Percentiles rank a stretch among this genome's conserved stretches.
These are phyloP conservation scores for Penicillium sp. DNA, from an alignment of 2,329 filamentous ascomycete genomes.

Conservation along the genomic window DNA sequence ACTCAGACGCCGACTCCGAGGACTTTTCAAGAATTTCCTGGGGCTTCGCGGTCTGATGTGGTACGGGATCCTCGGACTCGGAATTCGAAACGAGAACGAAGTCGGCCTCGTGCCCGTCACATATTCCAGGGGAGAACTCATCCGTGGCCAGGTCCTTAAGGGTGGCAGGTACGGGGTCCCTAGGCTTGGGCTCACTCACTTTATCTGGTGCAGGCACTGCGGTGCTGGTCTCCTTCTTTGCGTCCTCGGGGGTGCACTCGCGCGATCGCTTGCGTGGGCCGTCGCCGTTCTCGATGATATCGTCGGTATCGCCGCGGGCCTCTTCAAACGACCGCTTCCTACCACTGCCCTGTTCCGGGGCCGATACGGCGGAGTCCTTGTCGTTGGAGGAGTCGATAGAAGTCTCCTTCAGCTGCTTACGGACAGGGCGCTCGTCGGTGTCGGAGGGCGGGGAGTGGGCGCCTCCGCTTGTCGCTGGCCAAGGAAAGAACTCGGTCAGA, in stretches of 20 bases:
- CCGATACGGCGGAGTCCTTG: slow-evolving; percentile 10
- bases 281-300: slow-evolving; percentile 35
- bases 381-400: slow-evolving; percentile 53
- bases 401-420: slow-evolving; percentile 65
- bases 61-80: neutral
- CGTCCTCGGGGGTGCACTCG: slow-evolving; percentile 38
- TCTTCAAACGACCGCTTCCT: slow-evolving; percentile 45
- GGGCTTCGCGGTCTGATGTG: neutral
- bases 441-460: slow-evolving; percentile 39
- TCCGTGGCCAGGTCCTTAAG: slow-evolving; percentile 12
- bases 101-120: neutral
- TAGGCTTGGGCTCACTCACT: slow-evolving; percentile 3
- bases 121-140: slow-evolving; percentile 6
- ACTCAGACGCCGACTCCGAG: neutral
- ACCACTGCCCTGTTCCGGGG: slow-evolving; percentile 30
- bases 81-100: slow-evolving; percentile 1
- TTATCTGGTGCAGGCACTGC: neutral
- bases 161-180: slow-evolving; percentile 8
- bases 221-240: slow-evolving; percentile 9
- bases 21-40: neutral
- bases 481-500: slow-evolving; percentile 16
- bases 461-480: slow-evolving; percentile 29
- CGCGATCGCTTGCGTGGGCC: slow-evolving; percentile 49
- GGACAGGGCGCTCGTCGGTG: slow-evolving; percentile 57
- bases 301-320: slow-evolving; percentile 33